phyloP scores from a whole-genome alignment of 306 rosid species.

The Inga leiocalycina region DNA sequence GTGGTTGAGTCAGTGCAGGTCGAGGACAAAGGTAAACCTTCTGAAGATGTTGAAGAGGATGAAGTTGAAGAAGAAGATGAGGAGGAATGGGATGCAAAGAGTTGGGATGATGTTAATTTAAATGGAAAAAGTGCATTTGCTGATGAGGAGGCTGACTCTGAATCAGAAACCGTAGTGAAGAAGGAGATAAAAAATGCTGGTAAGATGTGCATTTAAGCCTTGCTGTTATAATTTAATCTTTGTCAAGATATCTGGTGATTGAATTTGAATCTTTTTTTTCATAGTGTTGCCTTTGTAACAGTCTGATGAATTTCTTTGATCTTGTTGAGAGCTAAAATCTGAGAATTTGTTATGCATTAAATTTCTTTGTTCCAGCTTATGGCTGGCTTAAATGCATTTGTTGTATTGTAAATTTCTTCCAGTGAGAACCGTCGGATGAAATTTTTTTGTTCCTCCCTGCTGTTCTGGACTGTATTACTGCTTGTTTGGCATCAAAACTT shows the following conservation, averaged over 20 bases:
- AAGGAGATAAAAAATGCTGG: conserved; percentile 58
- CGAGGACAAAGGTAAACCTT: conserved; percentile 59
- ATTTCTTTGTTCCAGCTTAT: background rate
- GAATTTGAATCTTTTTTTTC: conserved; percentile 7
- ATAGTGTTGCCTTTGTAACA: background rate
- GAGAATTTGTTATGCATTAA: background rate
- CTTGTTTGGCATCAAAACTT: background rate
- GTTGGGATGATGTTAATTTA: conserved; percentile 91
- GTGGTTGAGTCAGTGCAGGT: conserved; percentile 47
- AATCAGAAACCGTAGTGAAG: conserved; percentile 51
- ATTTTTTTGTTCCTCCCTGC: background rate
- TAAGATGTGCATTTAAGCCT: conserved; percentile 35
- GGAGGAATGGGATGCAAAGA: conserved; percentile 97
- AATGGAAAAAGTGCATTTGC: conserved; percentile 70
- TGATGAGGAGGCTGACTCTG: conserved; percentile 87
- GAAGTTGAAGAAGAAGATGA: conserved; percentile 70
- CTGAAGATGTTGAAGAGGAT: conserved; percentile 62
- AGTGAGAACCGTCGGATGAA: background rate
- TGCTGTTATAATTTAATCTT: background rate
- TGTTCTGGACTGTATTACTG: background rate
- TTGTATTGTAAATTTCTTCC: background rate
- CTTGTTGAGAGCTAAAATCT: conserved; percentile 2
- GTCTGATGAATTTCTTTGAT: background rate
- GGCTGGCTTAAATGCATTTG: background rate
- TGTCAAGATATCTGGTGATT: conserved; percentile 21